Conservation (phyloP, 2,329 filamentous ascomycete species). For the Fusarium chlamydosporum region DNA sequence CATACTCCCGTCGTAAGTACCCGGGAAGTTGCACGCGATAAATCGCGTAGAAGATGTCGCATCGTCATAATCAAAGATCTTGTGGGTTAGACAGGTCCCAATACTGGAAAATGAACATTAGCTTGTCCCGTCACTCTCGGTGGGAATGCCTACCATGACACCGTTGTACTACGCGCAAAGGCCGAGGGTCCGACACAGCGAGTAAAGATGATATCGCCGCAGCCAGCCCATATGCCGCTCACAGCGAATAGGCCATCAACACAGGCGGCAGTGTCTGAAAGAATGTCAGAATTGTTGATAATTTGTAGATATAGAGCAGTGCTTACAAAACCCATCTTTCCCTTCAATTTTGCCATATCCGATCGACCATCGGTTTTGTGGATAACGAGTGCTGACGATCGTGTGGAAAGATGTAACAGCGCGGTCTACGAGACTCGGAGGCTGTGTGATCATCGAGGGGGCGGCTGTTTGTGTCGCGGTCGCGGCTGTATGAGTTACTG, state of each 20-base stretch:
- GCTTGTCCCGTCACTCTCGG: background rate
- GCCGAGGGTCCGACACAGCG: background rate
- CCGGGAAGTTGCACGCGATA: background rate
- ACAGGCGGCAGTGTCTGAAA: background rate
- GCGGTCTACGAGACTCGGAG: background rate
- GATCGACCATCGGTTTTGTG: background rate
- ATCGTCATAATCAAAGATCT: background rate
- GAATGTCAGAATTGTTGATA: background rate
- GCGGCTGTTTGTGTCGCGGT: background rate
- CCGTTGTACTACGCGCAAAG: background rate
- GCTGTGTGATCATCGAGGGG: background rate
- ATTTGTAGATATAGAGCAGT: fast-evolving
- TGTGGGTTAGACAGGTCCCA: background rate
- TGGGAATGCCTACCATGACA: background rate
- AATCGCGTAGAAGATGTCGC: background rate
- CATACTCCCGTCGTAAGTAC: background rate
- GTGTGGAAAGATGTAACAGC: background rate
- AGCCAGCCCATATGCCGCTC: background rate
- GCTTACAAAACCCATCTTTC: background rate
- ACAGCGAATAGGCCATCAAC: background rate
- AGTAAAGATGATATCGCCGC: background rate
- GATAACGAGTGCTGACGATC: background rate
- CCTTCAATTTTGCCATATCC: background rate
- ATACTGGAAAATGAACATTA: background rate
- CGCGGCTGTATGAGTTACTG: background rate